These are phyloP conservation scores for Vitis vinifera DNA, from an alignment of 164 flowering plant species.

Conservation along the genomic window ASM3070453v1 NC_081806.1:8936001-8936500, in stretches of 20 bases:
- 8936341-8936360: constrained; percentile 20
- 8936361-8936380: not conserved
- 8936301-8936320: constrained; percentile 22
- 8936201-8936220: too few species aligned
- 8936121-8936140: constrained; percentile 1
- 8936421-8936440: constrained; percentile 6
- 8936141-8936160: constrained; percentile 10
- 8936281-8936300: constrained; percentile 32
- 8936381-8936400: not conserved
- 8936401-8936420: constrained; percentile 19
- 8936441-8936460: constrained; percentile 6
- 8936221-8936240: too few species aligned
- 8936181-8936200: constrained; percentile 1
- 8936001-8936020: constrained; percentile 11
- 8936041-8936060: constrained; percentile 5
- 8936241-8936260: not conserved
- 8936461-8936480: constrained; percentile 13
- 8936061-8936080: constrained; percentile 2
- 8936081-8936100: constrained; percentile 16
- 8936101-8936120: constrained; percentile 9
- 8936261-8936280: constrained; percentile 23
- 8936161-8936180: constrained; percentile 5
- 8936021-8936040: constrained; percentile 12
- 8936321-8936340: constrained; percentile 9
- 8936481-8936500: constrained; percentile 8